A percentile compares a stretch with the other conserved stretches of the same genome.
These are phyloP conservation scores for Chlamydomonas reinhardtii DNA, from an alignment of 163 green algal species.

Conservation along the genomic window DNA sequence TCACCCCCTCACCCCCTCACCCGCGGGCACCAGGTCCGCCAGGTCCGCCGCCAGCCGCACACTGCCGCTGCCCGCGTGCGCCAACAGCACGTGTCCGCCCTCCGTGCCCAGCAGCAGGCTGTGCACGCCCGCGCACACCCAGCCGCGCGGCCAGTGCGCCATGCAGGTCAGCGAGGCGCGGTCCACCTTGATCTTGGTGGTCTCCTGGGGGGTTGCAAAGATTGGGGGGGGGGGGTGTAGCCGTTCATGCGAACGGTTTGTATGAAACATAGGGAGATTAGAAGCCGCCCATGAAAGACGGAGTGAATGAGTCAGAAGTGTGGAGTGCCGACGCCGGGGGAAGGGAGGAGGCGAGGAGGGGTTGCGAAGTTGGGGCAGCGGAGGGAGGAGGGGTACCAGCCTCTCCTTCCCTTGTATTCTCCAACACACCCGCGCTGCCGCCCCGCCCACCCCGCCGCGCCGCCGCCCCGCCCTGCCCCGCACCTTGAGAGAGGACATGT, in stretches of 20 bases:
- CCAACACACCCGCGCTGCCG: too few species aligned
- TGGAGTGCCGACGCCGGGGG: too few species aligned
- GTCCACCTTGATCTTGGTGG: constrained; percentile 63
- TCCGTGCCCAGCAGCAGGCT: constrained; percentile 59
- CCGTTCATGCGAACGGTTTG: too few species aligned
- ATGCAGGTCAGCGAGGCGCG: constrained; percentile 55
- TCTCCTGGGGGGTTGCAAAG: constrained; percentile 1
- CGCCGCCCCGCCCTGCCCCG: background rate
- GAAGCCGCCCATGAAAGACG: too few species aligned
- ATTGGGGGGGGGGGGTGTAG: background rate
- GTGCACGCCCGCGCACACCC: constrained; percentile 42
- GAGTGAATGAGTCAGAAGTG: too few species aligned
- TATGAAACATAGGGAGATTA: too few species aligned
- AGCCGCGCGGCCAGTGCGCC: constrained; percentile 62
- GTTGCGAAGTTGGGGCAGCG: too few species aligned
- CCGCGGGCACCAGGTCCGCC: constrained; percentile 20
- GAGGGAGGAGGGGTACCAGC: too few species aligned
- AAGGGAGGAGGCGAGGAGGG: too few species aligned
- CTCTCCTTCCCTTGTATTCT: too few species aligned
- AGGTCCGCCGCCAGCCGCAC: constrained; percentile 34
- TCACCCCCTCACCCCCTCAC: background rate
- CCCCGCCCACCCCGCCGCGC: too few species aligned
- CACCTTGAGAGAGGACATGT: constrained; percentile 55
- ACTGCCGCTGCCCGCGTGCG: constrained; percentile 29
- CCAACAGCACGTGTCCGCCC: constrained; percentile 31